Conservation (phyloP, 2,329 filamentous ascomycete genomes). For the Alternaria ventricosa region DNA sequence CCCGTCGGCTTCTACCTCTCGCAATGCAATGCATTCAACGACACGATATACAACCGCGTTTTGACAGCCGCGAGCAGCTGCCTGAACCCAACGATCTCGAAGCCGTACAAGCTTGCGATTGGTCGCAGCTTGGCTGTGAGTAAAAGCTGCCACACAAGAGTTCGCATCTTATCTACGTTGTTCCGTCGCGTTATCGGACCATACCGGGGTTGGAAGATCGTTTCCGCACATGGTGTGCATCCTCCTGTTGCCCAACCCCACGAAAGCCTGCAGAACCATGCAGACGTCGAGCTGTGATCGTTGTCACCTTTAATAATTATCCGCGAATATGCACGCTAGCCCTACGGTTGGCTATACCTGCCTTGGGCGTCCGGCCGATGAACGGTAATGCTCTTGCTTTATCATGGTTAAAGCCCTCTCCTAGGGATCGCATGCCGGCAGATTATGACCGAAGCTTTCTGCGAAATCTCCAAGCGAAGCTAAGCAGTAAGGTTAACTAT, state of each 20-base stretch:
- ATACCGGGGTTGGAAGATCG: slow-evolving; percentile 12
- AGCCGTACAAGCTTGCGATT: background rate
- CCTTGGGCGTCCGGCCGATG: slow-evolving; percentile 6
- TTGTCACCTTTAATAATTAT: background rate
- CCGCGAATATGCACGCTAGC: slow-evolving; percentile 1
- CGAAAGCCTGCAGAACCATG: slow-evolving; percentile 17
- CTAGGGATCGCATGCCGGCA: background rate
- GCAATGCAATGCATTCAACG: background rate
- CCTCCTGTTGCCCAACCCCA: slow-evolving; percentile 4
- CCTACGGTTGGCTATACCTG: slow-evolving; percentile 7
- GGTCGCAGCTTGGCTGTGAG: background rate
- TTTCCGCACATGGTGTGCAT: slow-evolving; percentile 14
- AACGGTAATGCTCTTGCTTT: slow-evolving; percentile 10
- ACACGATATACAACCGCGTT: background rate
- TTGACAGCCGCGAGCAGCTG: background rate
- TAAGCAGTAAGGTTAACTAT: background rate
- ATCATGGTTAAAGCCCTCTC: slow-evolving; percentile 12
- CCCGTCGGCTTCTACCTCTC: background rate
- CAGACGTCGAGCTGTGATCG: slow-evolving; percentile 11
- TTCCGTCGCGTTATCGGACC: slow-evolving; percentile 15
- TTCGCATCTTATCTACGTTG: slow-evolving; percentile 27
- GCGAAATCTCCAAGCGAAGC: background rate
- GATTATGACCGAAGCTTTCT: background rate
- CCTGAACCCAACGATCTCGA: background rate
- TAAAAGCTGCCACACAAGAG: slow-evolving; percentile 12